Base-by-base conservation (phyloP, 192 early-diverging fungal species). In the Kappamyces sp. region DNA sequence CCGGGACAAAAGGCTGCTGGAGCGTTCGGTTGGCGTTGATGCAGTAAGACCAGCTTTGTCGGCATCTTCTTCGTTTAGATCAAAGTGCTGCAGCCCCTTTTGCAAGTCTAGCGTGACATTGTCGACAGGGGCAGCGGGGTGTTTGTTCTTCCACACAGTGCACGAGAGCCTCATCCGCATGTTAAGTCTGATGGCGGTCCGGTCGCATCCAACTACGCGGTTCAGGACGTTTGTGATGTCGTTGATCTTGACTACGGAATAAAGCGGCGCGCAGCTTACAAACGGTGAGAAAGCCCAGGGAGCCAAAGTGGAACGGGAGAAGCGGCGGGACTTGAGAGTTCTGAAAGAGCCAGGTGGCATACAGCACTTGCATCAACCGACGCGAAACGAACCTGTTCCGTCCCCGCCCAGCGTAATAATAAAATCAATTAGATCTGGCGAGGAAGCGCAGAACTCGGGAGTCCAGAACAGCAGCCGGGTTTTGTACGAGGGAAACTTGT, bases 341-440 rank as follows among this genome's bases (percentile, higher is more conserved):
- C 66, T 92, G 90, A 40, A 66, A 66, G 7, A 93, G 66, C 86
- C 88, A 90, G 39, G 85, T 87, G 35, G 88, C 87, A 62, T 84
- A 92, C 35, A 92, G 74, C 3, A 92, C 89, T 1, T 87, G 90
- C 87, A 86, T 87, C 49, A 23, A 23, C 23, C 23, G 23, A 23
- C 87, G 31, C 92, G 89, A 66, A 87, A 98, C 33, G 96, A 76
- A 5, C 96, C 92, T 0, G 94, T 98, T 40, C 93, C 94, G 76
- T 98, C 93, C 23, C 94, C 95, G 41, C 94, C 94, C 65, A 98
- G 84, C 65, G 92, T 97, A 41, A 97, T 76, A 13, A 90, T 83
- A 74, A 96, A 86, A 64, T 93, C 92, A 68, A 58, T 90, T 84
- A 74, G 89, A 83, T 47, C 91, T 83, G 54, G 87, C 9, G 69